phyloP scores from a whole-genome alignment of 2,329 filamentous ascomycete genomes.

The Huntiella savannae region DNA sequence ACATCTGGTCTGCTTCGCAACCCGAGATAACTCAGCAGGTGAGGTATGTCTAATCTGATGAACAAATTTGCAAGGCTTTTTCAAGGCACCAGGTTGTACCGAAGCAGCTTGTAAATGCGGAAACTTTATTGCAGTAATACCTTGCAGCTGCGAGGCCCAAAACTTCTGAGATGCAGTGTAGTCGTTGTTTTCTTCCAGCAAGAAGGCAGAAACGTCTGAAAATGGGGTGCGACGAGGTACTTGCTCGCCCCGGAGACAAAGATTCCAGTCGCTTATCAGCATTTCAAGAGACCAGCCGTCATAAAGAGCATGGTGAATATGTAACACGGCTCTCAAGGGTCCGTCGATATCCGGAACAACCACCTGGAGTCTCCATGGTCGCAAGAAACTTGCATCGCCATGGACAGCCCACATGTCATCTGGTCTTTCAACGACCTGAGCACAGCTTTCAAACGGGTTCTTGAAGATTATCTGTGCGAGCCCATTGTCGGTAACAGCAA shows the following conservation, averaged over 20 bases:
- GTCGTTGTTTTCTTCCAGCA: not conserved
- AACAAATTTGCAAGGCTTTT: too few relatives aligned
- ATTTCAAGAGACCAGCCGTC: constrained; percentile 88
- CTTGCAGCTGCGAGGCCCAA: constrained; percentile 6
- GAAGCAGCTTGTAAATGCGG: not conserved
- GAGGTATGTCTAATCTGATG: not conserved
- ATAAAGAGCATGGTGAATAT: constrained; percentile 69
- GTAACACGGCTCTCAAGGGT: constrained; percentile 23
- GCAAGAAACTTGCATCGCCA: not conserved
- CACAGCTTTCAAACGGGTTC: too few relatives aligned
- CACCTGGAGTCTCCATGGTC: constrained; percentile 1
- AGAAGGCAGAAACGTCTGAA: constrained; percentile 34
- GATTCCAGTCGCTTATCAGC: constrained; percentile 42
- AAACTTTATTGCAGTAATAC: not conserved
- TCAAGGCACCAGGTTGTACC: too few relatives aligned
- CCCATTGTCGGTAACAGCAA: constrained; percentile 32
- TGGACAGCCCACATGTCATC: not conserved
- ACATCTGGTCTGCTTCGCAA: not conserved
- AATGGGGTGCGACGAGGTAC: constrained; percentile 36
- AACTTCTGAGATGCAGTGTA: not conserved
- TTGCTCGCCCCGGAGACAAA: constrained; percentile 20
- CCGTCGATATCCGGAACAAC: not conserved
- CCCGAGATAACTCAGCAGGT: not conserved
- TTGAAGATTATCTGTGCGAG: constrained; percentile 47
- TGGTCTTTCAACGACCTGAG: not conserved